Evolutionary conservation across 495 filamentous ascomycete genomes (phyloP), one percentile per base, ranked within the genome.

Genomic region (Xylaria bambusicola): DNA sequence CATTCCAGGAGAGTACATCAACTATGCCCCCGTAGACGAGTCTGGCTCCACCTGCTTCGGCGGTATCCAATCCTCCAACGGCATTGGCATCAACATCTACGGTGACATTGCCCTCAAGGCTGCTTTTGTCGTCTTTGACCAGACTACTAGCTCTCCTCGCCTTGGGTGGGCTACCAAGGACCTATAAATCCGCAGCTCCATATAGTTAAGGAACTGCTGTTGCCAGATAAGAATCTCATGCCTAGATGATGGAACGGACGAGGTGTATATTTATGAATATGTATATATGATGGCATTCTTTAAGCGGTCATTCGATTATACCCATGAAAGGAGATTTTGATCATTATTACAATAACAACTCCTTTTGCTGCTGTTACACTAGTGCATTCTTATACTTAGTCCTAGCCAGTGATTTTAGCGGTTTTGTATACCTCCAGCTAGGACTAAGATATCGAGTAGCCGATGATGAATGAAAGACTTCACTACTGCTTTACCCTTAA

Each of bases 41-140:
- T 46, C 27, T 18, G 38, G 36, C 40, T 1, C 2, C 0, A 73
- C 65, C 60, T 88, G 85, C 74, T 84, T 77, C 63, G 85, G 85
- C 53, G 81, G 81, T 45, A 77, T 88, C 57, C 85, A 88, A 73
- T 70, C 72, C 40, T 80, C 84, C 67, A 72, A 72, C 38, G 82
- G 83, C 40, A 75, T 87, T 26, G 79, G 75, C 12, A 81, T 87
- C 66, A 80, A 78, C 60, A 88, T 92, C 71, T 84, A 87, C 53
- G 87, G 88, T 56, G 87, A 90, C 61, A 81, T 90, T 52, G 89
- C 89, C 73, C 80, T 91, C 58, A 90, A 90, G 78, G 82, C 79
- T 65, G 82, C 86, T 66, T 89, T 86, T 60, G 87, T 85, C 13
- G 82, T 91, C 24, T 89, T 89, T 63, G 82, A 89, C 64, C 38